Evolutionary conservation across 345 rosid genomes (phyloP).

Genomic region (Lagerstroemia speciosa): DNA sequence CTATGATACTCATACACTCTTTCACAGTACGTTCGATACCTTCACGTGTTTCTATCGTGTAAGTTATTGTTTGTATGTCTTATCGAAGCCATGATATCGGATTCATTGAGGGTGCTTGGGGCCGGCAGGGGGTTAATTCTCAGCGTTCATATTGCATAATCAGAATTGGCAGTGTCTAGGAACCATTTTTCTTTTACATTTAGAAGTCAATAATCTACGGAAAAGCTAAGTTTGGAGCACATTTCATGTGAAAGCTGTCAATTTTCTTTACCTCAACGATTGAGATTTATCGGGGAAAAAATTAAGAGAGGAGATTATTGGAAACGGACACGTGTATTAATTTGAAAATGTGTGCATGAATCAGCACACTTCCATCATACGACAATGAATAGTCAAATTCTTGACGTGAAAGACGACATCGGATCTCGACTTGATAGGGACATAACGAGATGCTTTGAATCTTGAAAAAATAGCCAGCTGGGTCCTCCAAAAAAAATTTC

Average conservation of each 20-base stretch:
- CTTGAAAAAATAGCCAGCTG: not conserved
- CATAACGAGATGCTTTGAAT: conserved; percentile 4
- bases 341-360: not conserved
- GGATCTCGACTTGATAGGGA: conserved; percentile 10
- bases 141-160: not conserved
- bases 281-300: too few species aligned
- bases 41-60: too few species aligned
- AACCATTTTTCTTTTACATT: too few species aligned
- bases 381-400: conserved; percentile 6
- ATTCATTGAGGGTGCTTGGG: too few species aligned
- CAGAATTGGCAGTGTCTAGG: too few species aligned
- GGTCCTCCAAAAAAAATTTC: not conserved
- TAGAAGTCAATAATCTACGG: too few species aligned
- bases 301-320: too few species aligned
- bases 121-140: too few species aligned
- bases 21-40: too few species aligned
- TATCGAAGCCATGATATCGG: too few species aligned
- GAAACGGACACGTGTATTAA: not conserved
- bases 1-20: too few species aligned
- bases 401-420: conserved; percentile 5
- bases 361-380: not conserved
- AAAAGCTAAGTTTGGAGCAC: not conserved
- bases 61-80: too few species aligned
- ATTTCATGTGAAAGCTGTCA: not conserved
- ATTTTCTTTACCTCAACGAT: not conserved